These are phyloP conservation scores for Durio zibethinus DNA, from an alignment of 345 rosid genomes.

Conservation along the genomic window DNA sequence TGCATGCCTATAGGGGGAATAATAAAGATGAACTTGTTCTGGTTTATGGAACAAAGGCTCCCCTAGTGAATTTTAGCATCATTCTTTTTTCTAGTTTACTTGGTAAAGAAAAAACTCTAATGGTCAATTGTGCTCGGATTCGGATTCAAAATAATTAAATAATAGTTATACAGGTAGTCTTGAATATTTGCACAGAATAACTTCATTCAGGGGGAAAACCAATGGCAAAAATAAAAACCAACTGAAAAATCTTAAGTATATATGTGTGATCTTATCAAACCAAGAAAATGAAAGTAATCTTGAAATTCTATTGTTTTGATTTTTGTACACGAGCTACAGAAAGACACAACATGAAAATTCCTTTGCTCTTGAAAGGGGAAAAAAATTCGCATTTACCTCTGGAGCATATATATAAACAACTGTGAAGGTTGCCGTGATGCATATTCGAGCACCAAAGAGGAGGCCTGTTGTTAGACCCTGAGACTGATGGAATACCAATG, in stretches of 20 bases:
- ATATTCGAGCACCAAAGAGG: constrained; percentile 78
- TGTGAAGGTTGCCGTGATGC: constrained; percentile 77
- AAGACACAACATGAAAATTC: constrained; percentile 1
- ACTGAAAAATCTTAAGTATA: neutral
- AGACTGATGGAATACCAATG: constrained; percentile 65
- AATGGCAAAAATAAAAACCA: neutral
- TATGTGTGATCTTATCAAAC: neutral
- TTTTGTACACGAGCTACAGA: neutral
- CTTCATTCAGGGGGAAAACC: neutral
- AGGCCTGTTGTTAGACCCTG: constrained; percentile 58
- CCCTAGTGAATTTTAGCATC: neutral
- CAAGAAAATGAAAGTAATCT: neutral
- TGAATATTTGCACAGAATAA: neutral
- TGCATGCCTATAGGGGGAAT: neutral
- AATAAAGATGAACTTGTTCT: neutral
- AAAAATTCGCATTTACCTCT: constrained; percentile 46
- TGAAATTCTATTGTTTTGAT: neutral
- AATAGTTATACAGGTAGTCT: neutral
- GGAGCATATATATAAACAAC: constrained; percentile 81
- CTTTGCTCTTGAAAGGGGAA: neutral
- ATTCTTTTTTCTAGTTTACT: neutral
- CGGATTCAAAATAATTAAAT: neutral
- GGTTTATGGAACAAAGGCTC: neutral
- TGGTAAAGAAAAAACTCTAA: neutral
- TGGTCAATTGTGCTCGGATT: neutral